A percentile compares a stretch with the other conserved stretches of the same genome.
Evolutionary conservation across 257 asterid species (phyloP).

Genomic region (Nicotiana noctiflora): DNA sequence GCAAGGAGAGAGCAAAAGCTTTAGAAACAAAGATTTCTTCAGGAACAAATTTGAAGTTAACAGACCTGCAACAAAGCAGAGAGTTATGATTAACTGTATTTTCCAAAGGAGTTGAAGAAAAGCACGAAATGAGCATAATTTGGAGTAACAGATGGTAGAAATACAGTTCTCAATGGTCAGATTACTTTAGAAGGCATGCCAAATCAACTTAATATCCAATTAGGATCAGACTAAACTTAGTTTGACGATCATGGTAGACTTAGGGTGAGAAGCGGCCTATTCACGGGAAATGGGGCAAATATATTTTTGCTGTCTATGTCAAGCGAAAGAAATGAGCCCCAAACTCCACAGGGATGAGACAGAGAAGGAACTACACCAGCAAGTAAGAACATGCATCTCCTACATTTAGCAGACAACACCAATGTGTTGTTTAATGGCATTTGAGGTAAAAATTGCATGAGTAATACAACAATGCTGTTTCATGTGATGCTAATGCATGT

Average conservation of each 20-base stretch:
- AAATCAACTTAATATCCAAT: background rate
- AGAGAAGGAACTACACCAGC: background rate
- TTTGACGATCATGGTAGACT: background rate
- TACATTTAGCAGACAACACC: background rate
- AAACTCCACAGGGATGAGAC: background rate
- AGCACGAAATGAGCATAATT: background rate
- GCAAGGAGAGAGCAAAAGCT: conserved; percentile 31
- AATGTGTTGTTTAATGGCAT: background rate
- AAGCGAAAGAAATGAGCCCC: background rate
- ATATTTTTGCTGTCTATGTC: background rate
- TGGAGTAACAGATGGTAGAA: background rate
- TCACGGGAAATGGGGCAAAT: background rate
- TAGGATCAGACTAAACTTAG: background rate
- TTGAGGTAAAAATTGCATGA: background rate
- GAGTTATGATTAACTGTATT: background rate
- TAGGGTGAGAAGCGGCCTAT: background rate
- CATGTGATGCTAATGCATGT: background rate
- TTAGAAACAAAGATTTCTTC: conserved; percentile 38
- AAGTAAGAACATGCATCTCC: background rate
- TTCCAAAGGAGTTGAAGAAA: background rate
- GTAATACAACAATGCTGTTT: background rate
- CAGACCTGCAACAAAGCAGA: conserved; percentile 31
- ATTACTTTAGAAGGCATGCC: background rate
- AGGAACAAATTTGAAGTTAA: conserved; percentile 51
- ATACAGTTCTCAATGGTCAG: background rate